Evolutionary conservation across 495 filamentous ascomycete species (phyloP), one percentile per base, ranked within the genome.

Genomic region (Lentithecium fluviatile): DNA sequence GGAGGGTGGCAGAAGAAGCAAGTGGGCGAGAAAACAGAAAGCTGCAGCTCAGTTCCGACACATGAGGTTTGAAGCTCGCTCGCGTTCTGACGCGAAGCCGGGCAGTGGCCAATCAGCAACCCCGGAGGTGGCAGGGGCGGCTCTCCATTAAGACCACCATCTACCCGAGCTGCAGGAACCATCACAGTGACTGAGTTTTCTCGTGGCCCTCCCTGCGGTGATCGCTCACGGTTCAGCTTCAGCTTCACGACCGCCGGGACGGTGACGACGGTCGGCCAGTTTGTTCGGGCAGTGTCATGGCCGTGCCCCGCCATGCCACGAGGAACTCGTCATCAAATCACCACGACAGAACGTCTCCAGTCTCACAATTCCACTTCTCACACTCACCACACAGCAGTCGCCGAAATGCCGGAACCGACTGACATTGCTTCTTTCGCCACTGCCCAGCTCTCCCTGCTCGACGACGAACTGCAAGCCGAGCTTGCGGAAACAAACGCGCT

Each of bases 401-500:
- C 48, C 29, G 11, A 13, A 1, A 58, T 61, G 51, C 45, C 55
- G 26, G 57, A 56, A 40, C 60, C 60, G n/a, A 63, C 56, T 70
- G 82, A 89, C 66, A 85, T 95, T 68, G 73, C 85, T 64, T 65
- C 80, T 64, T 98, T 97, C 78, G 89, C 91, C 47, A 71, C 79
- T 46, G 82, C 84, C 11, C 93, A 97, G 69, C 86, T 93, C 60
- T 62, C 80, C 26, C 87, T 97, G 57, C 86, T 98, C 42, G 76
- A 82, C 48, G 73, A 77, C 34, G 95, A 98, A 74, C 88, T 91
- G 54, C 78, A 83, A 69, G 85, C 88, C 69, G 95, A 94, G 71
- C 82, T 91, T 45, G 76, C 82, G 26, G 85, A 86, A 70, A 90
- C 89, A 42, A 77, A 87, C 51, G 72, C 81, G 13, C 85, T 96